These are phyloP conservation scores for Cetraspora pellucida DNA, from an alignment of 192 early-diverging fungal genomes.

Conservation along the genomic window DNA sequence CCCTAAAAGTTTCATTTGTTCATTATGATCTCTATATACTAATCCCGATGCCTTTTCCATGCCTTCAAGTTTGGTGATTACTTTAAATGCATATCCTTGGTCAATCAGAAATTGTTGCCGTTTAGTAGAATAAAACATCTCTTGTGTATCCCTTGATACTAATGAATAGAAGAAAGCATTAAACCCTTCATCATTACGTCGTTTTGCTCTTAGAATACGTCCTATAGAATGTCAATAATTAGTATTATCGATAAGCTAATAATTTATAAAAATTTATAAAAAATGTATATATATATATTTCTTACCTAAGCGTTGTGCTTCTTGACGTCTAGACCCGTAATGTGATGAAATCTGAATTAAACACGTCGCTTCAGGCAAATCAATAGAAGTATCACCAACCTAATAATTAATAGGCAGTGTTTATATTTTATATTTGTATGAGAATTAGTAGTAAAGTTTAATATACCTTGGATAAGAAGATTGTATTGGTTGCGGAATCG, in stretches of 20 bases:
- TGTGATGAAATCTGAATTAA: slow-evolving; percentile 99
- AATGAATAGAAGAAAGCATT: slow-evolving; percentile 99
- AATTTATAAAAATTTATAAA: background rate
- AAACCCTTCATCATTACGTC: slow-evolving; percentile 89
- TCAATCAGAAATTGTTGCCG: slow-evolving; percentile 99
- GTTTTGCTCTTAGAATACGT: slow-evolving; percentile 93
- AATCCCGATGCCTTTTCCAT: slow-evolving; percentile 79
- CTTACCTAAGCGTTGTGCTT: slow-evolving; percentile 88
- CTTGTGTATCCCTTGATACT: slow-evolving; percentile 98
- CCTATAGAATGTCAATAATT: slow-evolving; percentile 23
- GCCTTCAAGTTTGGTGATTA: slow-evolving; percentile 94
- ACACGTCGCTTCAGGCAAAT: slow-evolving; percentile 97
- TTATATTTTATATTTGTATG: background rate
- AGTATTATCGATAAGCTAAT: background rate
- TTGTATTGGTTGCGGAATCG: slow-evolving; percentile 88
- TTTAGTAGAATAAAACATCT: slow-evolving; percentile 98
- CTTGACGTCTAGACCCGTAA: slow-evolving; percentile 97
- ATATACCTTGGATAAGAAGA: slow-evolving; percentile 71
- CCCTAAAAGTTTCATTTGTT: slow-evolving; percentile 85
- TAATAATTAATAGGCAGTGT: slow-evolving; percentile 1
- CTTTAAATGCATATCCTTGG: slow-evolving; percentile 99
- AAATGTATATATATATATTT: background rate
- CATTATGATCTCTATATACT: slow-evolving; percentile 69
- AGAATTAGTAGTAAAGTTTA: too few species aligned
- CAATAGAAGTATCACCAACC: slow-evolving; percentile 99